Conservation (phyloP, 139 green algal species). For the Raphidocelis subcapitata region DNA sequence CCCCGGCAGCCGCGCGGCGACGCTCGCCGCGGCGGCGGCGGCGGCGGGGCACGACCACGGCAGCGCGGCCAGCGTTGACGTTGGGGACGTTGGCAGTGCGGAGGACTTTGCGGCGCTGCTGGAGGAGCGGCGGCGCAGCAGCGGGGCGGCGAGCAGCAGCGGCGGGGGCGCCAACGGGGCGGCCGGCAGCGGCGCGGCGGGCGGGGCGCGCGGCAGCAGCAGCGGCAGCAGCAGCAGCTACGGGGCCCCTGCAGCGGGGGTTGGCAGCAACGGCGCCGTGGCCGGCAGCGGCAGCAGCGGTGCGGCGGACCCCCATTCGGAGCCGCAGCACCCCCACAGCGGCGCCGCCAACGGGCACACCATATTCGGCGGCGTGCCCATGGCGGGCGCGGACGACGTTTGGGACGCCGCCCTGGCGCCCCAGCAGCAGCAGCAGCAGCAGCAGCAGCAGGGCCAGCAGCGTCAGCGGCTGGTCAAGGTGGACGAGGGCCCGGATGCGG, state of each 20-base stretch:
- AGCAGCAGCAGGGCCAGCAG: slow-evolving; percentile 3
- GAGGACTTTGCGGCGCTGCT: neutral
- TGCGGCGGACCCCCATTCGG: no score
- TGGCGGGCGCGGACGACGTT: no score
- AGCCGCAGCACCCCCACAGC: no score
- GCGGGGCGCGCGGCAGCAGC: neutral
- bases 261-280: slow-evolving; percentile 7
- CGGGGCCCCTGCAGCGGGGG: neutral
- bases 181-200: neutral
- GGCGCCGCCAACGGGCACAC: no score
- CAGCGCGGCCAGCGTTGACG: no score
- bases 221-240: slow-evolving; percentile 6
- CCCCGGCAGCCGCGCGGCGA: neutral
- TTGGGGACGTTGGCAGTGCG: neutral
- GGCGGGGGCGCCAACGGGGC: slow-evolving; percentile 4
- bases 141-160: slow-evolving; percentile 6
- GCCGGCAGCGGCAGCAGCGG: neutral
- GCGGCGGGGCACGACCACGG: neutral
- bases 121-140: slow-evolving; percentile 2
- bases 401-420: no score
- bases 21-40: slow-evolving; percentile 1
- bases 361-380: no score
- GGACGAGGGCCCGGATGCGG: no score
- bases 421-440: slow-evolving; percentile 28
- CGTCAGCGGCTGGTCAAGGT: no score